A percentile compares a stretch with the other conserved stretches of the same genome.
phyloP scores from a whole-genome alignment of 192 early-diverging fungal species.

The Linnemannia hyalina region DNA sequence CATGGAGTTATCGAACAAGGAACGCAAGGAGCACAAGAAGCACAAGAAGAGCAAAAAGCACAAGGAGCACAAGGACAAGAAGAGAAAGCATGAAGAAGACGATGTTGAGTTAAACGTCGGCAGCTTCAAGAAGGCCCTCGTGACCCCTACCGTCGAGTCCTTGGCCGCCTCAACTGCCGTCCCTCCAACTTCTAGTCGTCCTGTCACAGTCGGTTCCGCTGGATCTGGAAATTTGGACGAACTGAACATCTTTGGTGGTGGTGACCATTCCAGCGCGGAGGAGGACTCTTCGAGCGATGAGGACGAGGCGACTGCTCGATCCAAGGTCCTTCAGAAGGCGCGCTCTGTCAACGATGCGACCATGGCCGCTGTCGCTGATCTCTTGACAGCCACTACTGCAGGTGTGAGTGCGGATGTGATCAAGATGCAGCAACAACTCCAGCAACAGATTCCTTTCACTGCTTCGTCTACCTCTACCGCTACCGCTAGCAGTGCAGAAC shows the following conservation, averaged over 20 bases:
- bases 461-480: not conserved
- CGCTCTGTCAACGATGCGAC: not conserved
- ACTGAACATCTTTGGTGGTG: not conserved
- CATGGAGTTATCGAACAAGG: not conserved
- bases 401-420: slow-evolving; percentile 10
- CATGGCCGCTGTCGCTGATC: not conserved
- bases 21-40: not conserved
- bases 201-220: not conserved
- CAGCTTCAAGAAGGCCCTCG: slow-evolving; percentile 32
- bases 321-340: not conserved
- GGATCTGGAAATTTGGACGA: not conserved
- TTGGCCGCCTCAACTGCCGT: not conserved
- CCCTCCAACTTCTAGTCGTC: not conserved
- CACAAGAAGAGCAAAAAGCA: not conserved
- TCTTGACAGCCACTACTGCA: not conserved
- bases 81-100: not conserved
- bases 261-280: slow-evolving; percentile 8
- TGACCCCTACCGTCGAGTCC: slow-evolving; percentile 1
- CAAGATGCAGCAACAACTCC: slow-evolving; percentile 8
- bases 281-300: slow-evolving; percentile 29
- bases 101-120: slow-evolving; percentile 13
- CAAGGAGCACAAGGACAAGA: slow-evolving; percentile 1
- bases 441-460: not conserved
- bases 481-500: not conserved
- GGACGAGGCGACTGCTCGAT: not conserved